A percentile compares a stretch with the other conserved stretches of the same genome.
These are phyloP conservation scores for Trametes punicea DNA, from an alignment of 768 basidiomycete genomes.

Conservation along the genomic window DNA sequence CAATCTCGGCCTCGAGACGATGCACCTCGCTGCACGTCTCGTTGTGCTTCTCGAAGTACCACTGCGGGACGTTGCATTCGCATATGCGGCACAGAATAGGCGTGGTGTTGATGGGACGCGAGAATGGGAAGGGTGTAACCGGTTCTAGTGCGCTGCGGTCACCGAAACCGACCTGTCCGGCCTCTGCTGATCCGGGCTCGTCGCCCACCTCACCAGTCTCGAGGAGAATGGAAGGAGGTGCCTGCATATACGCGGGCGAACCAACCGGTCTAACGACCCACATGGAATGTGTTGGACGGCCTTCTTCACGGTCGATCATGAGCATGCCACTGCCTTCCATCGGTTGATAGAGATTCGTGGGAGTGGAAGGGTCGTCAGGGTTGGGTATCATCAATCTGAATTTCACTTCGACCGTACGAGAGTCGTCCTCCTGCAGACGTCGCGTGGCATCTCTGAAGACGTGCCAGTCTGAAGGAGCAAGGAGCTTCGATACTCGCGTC, in stretches of 20 bases:
- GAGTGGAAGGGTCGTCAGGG: constrained; percentile 48
- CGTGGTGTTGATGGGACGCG: constrained; percentile 73
- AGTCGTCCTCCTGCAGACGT: constrained; percentile 84
- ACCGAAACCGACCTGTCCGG: constrained; percentile 39
- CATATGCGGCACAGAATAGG: constrained; percentile 95
- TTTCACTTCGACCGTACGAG: constrained; percentile 88
- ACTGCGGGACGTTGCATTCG: constrained; percentile 93
- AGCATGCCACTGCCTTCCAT: constrained; percentile 99
- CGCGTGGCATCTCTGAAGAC: constrained; percentile 87
- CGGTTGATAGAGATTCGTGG: constrained; percentile 58
- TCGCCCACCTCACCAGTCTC: constrained; percentile 43
- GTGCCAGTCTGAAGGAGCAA: constrained; percentile 74
- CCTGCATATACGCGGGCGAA: constrained; percentile 64
- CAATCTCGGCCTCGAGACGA: constrained; percentile 91
- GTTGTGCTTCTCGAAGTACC: constrained; percentile 99
- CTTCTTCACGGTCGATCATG: constrained; percentile 89
- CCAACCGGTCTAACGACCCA: constrained; percentile 91
- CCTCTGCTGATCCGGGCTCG: constrained; percentile 33
- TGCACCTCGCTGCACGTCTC: constrained; percentile 98
- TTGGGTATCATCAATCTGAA: constrained; percentile 81
- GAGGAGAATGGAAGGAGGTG: constrained; percentile 57
- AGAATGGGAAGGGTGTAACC: constrained; percentile 70
- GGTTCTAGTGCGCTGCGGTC: constrained; percentile 32
- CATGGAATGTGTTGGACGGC: constrained; percentile 92
- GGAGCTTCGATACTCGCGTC: constrained; percentile 74